Evolutionary conservation across 2,329 filamentous ascomycete species (phyloP).

Genomic region (Gaeumannomyces sp.): DNA sequence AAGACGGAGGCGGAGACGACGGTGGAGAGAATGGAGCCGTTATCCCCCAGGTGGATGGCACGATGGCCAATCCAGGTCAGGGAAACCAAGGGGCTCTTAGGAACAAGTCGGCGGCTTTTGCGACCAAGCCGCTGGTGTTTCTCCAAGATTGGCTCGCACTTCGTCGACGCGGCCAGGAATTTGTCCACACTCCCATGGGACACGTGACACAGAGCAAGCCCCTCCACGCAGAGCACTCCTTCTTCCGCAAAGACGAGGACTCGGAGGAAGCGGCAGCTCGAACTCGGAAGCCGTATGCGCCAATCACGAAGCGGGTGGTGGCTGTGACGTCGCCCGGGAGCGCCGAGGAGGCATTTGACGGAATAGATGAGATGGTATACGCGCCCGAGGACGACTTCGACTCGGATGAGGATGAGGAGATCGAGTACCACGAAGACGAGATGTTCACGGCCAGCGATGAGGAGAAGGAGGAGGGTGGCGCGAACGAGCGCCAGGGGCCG

Average conservation of each 20-base stretch:
- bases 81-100: background rate
- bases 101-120: conserved; percentile 13
- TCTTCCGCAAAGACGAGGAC: conserved; percentile 33
- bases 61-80: background rate
- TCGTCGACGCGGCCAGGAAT: conserved; percentile 49
- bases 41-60: background rate
- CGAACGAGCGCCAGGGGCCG: no score
- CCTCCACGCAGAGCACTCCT: conserved; percentile 40
- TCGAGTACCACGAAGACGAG: conserved; percentile 21
- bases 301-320: background rate
- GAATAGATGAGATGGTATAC: conserved; percentile 15
- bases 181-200: conserved; percentile 53
- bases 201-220: conserved; percentile 46
- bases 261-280: background rate
- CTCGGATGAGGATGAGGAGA: conserved; percentile 16
- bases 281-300: background rate
- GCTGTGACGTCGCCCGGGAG: conserved; percentile 3
- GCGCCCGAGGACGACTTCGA: conserved; percentile 18
- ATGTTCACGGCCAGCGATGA: conserved; percentile 11
- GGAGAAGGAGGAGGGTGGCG: background rate
- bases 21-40: background rate
- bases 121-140: conserved; percentile 35
- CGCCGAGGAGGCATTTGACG: conserved; percentile 11
- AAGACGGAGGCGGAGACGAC: conserved; percentile 14
- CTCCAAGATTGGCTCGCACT: conserved; percentile 52